These are phyloP conservation scores for Malus domestica DNA, from an alignment of 306 rosid species.

Conservation along the genomic window ASM211411v1 NC_041804.1:6559001-6559500, in stretches of 20 bases:
- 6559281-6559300: background rate
- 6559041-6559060: conserved; percentile 34
- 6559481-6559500: conserved; percentile 52
- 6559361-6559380: conserved; percentile 38
- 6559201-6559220: background rate
- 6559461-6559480: conserved; percentile 54
- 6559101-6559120: conserved; percentile 46
- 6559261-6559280: background rate
- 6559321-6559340: conserved; percentile 36
- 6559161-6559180: background rate
- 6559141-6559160: conserved; percentile 52
- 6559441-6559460: conserved; percentile 49
- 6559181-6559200: too few relatives aligned
- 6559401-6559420: conserved; percentile 48
- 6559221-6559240: background rate
- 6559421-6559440: conserved; percentile 47
- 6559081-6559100: conserved; percentile 58
- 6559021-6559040: conserved; percentile 71
- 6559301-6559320: conserved; percentile 60
- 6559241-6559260: background rate
- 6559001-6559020: conserved; percentile 35
- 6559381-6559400: conserved; percentile 69
- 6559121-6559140: conserved; percentile 45
- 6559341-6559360: conserved; percentile 38
- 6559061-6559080: conserved; percentile 70